A percentile compares a stretch with the other conserved stretches of the same genome.
These are phyloP conservation scores for Kwoniella botswanensis DNA, from an alignment of 768 basidiomycete genomes.

Conservation along the genomic window DNA sequence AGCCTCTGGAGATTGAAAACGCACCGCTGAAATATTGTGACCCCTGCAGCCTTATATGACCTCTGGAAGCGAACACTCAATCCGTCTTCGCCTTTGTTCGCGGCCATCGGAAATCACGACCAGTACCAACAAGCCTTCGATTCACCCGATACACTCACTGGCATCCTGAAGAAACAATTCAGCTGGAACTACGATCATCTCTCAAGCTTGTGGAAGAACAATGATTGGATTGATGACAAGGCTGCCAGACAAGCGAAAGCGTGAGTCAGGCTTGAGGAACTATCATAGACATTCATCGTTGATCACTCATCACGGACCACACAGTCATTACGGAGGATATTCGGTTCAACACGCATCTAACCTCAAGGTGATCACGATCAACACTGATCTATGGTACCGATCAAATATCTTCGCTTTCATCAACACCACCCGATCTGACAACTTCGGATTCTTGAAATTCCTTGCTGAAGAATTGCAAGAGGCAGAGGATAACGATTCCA, in stretches of 20 bases:
- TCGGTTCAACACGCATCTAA: constrained; percentile 72
- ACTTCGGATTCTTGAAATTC: constrained; percentile 76
- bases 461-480: constrained; percentile 77
- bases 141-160: constrained; percentile 32
- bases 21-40: neutral
- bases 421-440: constrained; percentile 71
- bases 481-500: constrained; percentile 69
- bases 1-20: no score
- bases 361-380: constrained; percentile 72
- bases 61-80: constrained; percentile 69
- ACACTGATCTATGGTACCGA: constrained; percentile 73
- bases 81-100: constrained; percentile 71
- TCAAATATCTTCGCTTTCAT: constrained; percentile 79
- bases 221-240: constrained; percentile 70
- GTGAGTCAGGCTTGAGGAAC: neutral
- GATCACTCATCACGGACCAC: neutral
- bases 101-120: constrained; percentile 78
- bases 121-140: constrained; percentile 65
- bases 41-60: constrained; percentile 65
- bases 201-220: constrained; percentile 71
- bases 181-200: constrained; percentile 76
- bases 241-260: constrained; percentile 67
- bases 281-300: neutral
- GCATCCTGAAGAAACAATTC: constrained; percentile 29
- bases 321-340: constrained; percentile 70